phyloP scores from a whole-genome alignment of 371 early-diverging fungal species.

The Mortierella sp. region DNA sequence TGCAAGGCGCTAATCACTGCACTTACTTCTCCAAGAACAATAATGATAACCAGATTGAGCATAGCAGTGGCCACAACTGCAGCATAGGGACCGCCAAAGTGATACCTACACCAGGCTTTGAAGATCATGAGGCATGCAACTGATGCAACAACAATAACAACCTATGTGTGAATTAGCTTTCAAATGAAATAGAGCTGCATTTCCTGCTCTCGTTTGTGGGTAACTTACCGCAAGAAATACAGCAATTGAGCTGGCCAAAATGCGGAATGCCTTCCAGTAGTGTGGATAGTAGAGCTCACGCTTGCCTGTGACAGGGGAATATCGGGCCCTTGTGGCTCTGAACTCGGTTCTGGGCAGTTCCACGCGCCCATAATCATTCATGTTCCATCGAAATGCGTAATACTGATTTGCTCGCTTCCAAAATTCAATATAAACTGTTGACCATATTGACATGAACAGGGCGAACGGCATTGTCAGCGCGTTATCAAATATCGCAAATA shows the following conservation, averaged over 20 bases:
- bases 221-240: constrained; percentile 41
- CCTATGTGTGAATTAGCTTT: constrained; percentile 3
- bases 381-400: constrained; percentile 67
- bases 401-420: constrained; percentile 69
- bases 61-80: constrained; percentile 38
- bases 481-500: constrained; percentile 71
- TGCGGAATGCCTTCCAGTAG: constrained; percentile 27
- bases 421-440: constrained; percentile 68
- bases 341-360: constrained; percentile 67
- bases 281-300: constrained; percentile 60
- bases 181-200: too few relatives aligned
- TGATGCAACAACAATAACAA: constrained; percentile 37
- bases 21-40: constrained; percentile 44
- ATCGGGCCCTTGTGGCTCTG: constrained; percentile 47
- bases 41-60: constrained; percentile 49
- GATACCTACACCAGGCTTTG: constrained; percentile 38
- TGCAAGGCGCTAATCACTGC: background rate
- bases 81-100: constrained; percentile 24
- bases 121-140: constrained; percentile 52
- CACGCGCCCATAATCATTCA: constrained; percentile 58
- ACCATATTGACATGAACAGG: constrained; percentile 69
- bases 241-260: constrained; percentile 30
- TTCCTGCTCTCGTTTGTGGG: too few relatives aligned
- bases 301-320: constrained; percentile 64
- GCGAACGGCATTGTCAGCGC: constrained; percentile 66